These are phyloP conservation scores for Microsporum audouinii DNA, from an alignment of 2,329 filamentous ascomycete genomes.

Conservation along the genomic window DNA sequence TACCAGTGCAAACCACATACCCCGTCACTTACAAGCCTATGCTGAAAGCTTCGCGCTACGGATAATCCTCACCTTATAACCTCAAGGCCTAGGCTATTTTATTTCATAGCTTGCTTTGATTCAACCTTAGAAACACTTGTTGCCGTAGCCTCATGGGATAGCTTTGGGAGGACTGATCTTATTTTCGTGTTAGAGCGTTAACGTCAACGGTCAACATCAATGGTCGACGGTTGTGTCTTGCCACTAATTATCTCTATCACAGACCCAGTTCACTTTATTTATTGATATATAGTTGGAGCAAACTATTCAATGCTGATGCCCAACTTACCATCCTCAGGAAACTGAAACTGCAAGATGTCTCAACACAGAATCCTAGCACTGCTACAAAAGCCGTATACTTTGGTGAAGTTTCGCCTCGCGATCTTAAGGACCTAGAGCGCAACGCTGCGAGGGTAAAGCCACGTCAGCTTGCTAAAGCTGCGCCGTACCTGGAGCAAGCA, in stretches of 20 bases:
- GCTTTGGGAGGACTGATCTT: no score
- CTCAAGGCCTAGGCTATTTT: no score
- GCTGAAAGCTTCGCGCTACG: no score
- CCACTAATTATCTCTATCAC: neutral
- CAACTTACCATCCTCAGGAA: neutral
- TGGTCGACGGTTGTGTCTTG: no score
- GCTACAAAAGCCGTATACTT: neutral
- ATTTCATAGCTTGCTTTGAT: no score
- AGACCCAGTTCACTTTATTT: neutral
- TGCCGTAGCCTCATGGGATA: no score
- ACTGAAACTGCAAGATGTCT: neutral
- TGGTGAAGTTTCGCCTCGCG: neutral
- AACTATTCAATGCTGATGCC: neutral
- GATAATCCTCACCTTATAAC: no score
- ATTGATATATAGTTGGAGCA: neutral
- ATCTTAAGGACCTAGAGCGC: conserved; percentile 7
- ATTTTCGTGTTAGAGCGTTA: no score
- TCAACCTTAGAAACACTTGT: no score
- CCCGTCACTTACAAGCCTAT: no score
- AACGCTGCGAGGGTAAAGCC: conserved; percentile 6
- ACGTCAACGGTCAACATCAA: no score
- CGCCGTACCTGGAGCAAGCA: conserved; percentile 3
- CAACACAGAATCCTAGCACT: neutral
- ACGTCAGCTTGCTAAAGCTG: conserved; percentile 8
- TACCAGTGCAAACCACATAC: no score